Evolutionary conservation across 495 filamentous ascomycete species (phyloP).

Genomic region (Amphirosellinia nigrospora): DNA sequence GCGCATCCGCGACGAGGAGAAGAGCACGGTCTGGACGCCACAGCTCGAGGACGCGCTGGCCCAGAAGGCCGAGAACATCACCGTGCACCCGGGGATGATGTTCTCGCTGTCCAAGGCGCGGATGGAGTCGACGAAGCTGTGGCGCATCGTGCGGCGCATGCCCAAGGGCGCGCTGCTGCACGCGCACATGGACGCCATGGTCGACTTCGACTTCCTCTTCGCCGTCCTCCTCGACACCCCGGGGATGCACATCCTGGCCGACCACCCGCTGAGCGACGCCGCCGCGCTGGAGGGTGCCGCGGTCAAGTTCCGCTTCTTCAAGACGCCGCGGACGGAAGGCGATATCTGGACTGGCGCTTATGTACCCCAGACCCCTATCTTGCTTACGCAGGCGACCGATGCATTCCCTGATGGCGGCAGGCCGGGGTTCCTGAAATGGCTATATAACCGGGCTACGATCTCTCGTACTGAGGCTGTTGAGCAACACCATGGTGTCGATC

Average conservation of each 20-base stretch:
- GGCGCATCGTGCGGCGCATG: conserved; percentile 83
- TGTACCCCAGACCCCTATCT: conserved; percentile 56
- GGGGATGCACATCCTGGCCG: conserved; percentile 73
- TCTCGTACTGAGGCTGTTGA: conserved; percentile 73
- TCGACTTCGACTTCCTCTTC: conserved; percentile 80
- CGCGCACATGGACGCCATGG: conserved; percentile 88
- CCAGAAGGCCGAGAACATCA: conserved; percentile 55
- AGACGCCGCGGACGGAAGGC: conserved; percentile 34
- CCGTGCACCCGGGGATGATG: conserved; percentile 85
- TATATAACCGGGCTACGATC: conserved; percentile 74
- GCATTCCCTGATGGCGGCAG: conserved; percentile 74
- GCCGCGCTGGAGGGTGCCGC: conserved; percentile 53
- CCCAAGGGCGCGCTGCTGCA: conserved; percentile 92
- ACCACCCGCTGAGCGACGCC: conserved; percentile 55
- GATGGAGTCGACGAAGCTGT: conserved; percentile 83
- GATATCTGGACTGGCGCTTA: conserved; percentile 72
- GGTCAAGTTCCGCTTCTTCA: conserved; percentile 63
- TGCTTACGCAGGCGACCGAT: conserved; percentile 69
- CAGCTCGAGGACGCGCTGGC: conserved; percentile 70
- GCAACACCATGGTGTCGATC: conserved; percentile 79
- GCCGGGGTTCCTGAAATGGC: conserved; percentile 75
- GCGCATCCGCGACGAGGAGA: conserved; percentile 78
- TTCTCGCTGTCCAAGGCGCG: conserved; percentile 77
- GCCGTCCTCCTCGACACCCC: conserved; percentile 71
- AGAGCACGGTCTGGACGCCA: conserved; percentile 71